Conservation (phyloP, 2,329 filamentous ascomycete species). For the Onygena corvina region DNA sequence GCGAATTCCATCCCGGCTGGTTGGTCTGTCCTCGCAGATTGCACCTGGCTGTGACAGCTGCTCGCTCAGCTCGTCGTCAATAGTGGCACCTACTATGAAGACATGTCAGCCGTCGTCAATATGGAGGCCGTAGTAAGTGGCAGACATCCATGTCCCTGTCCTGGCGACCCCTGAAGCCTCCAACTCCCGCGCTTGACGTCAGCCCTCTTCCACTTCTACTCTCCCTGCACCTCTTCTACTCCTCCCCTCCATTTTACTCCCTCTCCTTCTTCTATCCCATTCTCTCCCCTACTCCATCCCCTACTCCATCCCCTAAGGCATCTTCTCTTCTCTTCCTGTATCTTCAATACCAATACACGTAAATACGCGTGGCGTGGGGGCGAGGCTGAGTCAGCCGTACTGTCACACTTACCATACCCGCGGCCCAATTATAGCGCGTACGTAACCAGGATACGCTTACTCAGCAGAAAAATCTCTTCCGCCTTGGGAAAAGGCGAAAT, state of each 20-base stretch:
- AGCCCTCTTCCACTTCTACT: too few species aligned
- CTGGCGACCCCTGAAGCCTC: too few species aligned
- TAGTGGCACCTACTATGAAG: too few species aligned
- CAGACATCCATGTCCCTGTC: too few species aligned
- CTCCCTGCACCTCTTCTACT: neutral
- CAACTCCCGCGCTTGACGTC: too few species aligned
- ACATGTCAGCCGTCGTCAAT: too few species aligned
- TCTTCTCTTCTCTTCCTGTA: neutral
- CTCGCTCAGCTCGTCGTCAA: too few species aligned
- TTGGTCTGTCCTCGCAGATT: too few species aligned
- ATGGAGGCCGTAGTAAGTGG: too few species aligned
- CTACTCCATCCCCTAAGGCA: neutral
- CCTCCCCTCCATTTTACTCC: neutral
- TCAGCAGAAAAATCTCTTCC: neutral
- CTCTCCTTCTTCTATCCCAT: neutral
- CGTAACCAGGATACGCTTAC: neutral
- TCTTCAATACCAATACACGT: neutral
- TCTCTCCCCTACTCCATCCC: neutral
- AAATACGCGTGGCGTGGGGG: neutral
- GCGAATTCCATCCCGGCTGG: neutral
- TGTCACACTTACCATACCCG: neutral
- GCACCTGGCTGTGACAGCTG: too few species aligned
- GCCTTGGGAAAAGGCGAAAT: neutral
- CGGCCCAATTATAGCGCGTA: neutral
- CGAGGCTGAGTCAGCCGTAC: neutral